Percentiles rank a stretch among this genome's conserved stretches.
These are phyloP conservation scores for Rhizoctonia solani DNA, from an alignment of 1,284 basidiomycete genomes.

Conservation along the genomic window DNA sequence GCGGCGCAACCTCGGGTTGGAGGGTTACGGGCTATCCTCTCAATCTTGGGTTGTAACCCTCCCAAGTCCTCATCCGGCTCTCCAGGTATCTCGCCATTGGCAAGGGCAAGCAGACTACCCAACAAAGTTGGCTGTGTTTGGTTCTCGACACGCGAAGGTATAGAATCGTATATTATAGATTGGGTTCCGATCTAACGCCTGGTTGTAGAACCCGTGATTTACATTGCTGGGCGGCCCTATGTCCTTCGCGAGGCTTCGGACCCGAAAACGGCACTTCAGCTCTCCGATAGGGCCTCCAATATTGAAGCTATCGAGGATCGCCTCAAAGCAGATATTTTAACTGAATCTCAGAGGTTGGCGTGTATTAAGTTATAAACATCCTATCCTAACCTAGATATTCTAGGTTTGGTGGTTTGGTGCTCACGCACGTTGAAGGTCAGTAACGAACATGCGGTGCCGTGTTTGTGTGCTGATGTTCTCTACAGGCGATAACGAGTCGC, in stretches of 20 bases:
- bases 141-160: slow-evolving; percentile 83
- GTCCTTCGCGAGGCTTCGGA: slow-evolving; percentile 92
- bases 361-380: slow-evolving; percentile 5
- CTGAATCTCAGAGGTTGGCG: slow-evolving; percentile 74
- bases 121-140: slow-evolving; percentile 65
- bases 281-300: slow-evolving; percentile 93
- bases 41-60: slow-evolving; percentile 80
- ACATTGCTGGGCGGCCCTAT: slow-evolving; percentile 92
- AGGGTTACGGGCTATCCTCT: slow-evolving; percentile 89
- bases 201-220: slow-evolving; percentile 55
- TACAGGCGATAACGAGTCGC: slow-evolving; percentile 73
- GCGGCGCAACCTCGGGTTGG: slow-evolving; percentile 94
- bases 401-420: slow-evolving; percentile 85
- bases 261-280: slow-evolving; percentile 77
- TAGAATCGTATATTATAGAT: slow-evolving; percentile 36
- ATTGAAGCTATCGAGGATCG: slow-evolving; percentile 93
- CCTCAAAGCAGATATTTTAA: slow-evolving; percentile 91
- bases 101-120: slow-evolving; percentile 43
- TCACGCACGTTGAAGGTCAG: slow-evolving; percentile 92
- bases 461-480: slow-evolving; percentile 2
- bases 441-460: slow-evolving; percentile 40
- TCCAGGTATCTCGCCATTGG: slow-evolving; percentile 33
- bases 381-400: neutral
- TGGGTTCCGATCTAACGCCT: slow-evolving; percentile 2
- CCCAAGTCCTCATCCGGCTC: slow-evolving; percentile 45